Evolutionary conservation across 2,329 filamentous ascomycete genomes (phyloP).

Genomic region (Bipolaris cookei): DNA sequence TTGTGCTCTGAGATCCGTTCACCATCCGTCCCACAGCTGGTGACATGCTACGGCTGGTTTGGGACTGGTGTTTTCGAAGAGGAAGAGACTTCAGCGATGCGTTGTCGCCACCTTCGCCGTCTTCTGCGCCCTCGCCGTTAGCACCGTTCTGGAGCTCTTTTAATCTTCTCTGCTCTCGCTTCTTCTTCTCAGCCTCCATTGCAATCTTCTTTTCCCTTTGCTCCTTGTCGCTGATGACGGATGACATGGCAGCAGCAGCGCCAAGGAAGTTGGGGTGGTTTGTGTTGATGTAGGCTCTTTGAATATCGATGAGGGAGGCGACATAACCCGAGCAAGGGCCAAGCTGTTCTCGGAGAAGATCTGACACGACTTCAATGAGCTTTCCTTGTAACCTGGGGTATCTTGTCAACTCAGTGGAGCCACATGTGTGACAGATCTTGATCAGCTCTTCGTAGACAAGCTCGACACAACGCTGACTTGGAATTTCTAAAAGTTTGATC

Average conservation of each 20-base stretch:
- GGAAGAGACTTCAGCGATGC: conserved; percentile 64
- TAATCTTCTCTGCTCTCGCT: conserved; percentile 79
- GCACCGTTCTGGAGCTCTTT: conserved; percentile 75
- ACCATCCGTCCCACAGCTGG: conserved; percentile 72
- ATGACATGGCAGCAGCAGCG: conserved; percentile 95
- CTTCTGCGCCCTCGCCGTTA: conserved; percentile 65
- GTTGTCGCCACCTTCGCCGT: conserved; percentile 64
- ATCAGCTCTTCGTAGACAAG: conserved; percentile 98
- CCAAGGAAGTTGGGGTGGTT: conserved; percentile 99
- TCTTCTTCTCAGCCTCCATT: conserved; percentile 81
- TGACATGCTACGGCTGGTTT: conserved; percentile 78
- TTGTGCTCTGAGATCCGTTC: conserved; percentile 63
- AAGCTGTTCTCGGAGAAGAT: conserved; percentile 88
- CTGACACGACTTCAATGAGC: conserved; percentile 96
- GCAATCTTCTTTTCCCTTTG: conserved; percentile 88
- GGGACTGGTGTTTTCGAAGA: conserved; percentile 65
- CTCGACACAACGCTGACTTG: conserved; percentile 95
- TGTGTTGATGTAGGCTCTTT: conserved; percentile 98
- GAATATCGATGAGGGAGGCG: conserved; percentile 95
- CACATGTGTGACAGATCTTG: conserved; percentile 99
- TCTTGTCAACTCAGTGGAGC: conserved; percentile 88
- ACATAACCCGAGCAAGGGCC: conserved; percentile 91
- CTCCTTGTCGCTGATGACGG: conserved; percentile 92
- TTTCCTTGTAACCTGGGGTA: conserved; percentile 95
- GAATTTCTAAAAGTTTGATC: conserved; percentile 94